These are phyloP conservation scores for Tetradesmus lagerheimii DNA, from an alignment of 139 green algal genomes.

Conservation along the genomic window DNA sequence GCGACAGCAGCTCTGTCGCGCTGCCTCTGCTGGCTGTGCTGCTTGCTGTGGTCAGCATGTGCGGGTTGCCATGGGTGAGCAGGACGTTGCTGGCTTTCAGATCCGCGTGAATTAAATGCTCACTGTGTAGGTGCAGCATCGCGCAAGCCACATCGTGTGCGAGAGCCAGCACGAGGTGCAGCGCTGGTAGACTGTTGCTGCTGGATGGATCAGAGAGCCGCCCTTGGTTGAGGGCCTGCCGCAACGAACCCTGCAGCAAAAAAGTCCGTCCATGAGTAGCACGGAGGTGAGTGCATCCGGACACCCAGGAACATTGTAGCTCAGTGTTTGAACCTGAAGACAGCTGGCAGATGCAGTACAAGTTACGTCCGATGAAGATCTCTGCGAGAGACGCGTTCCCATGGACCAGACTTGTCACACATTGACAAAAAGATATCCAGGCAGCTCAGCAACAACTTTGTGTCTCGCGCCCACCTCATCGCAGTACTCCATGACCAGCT, in stretches of 20 bases:
- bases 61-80: conserved; percentile 36
- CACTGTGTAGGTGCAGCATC: conserved; percentile 62
- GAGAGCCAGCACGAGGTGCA: conserved; percentile 43
- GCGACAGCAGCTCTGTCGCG: neutral
- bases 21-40: conserved; percentile 24
- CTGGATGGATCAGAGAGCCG: neutral
- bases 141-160: conserved; percentile 54
- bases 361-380: too few species aligned
- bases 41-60: neutral
- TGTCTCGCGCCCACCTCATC: conserved; percentile 40
- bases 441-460: neutral
- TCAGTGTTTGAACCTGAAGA: too few species aligned
- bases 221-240: conserved; percentile 16
- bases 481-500: conserved; percentile 44
- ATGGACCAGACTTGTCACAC: too few species aligned
- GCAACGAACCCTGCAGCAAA: conserved; percentile 10
- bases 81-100: conserved; percentile 60
- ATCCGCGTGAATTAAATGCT: conserved; percentile 59
- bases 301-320: neutral
- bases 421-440: neutral
- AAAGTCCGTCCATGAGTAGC: neutral
- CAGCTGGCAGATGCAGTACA: too few species aligned
- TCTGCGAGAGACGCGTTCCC: too few species aligned
- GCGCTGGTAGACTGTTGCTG: neutral
- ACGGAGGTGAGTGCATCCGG: neutral